Evolutionary conservation across 73 alveolate genomes (phyloP).

Genomic region (Blepharisma stoltei): DNA sequence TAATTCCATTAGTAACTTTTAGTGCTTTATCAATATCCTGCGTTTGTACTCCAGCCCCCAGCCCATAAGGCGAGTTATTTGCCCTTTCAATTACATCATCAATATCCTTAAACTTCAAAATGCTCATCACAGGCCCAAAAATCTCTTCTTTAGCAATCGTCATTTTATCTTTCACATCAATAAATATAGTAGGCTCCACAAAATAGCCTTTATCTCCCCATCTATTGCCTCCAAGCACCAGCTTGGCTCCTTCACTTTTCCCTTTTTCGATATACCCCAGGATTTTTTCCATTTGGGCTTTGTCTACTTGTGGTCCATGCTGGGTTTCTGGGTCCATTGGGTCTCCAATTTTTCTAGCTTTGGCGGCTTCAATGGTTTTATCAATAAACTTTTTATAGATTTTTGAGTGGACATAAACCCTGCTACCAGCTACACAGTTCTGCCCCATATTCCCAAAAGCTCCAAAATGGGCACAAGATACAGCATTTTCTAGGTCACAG

Average conservation of each 20-base stretch:
- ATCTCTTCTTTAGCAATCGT: constrained; percentile 66
- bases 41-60: constrained; percentile 88
- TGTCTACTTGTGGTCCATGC: constrained; percentile 83
- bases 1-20: constrained; percentile 58
- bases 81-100: constrained; percentile 91
- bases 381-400: constrained; percentile 78
- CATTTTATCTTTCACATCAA: constrained; percentile 83
- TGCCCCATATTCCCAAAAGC: constrained; percentile 52
- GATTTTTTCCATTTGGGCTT: constrained; percentile 62
- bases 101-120: constrained; percentile 69
- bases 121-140: constrained; percentile 85
- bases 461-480: constrained; percentile 69
- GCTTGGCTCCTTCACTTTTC: constrained; percentile 79
- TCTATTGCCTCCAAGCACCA: constrained; percentile 84
- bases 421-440: not conserved
- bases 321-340: constrained; percentile 65
- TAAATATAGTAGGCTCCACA: constrained; percentile 82
- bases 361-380: constrained; percentile 52
- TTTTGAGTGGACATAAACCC: not conserved
- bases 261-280: constrained; percentile 74
- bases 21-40: constrained; percentile 57
- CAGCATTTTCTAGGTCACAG: constrained; percentile 48
- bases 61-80: constrained; percentile 82
- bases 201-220: constrained; percentile 54
- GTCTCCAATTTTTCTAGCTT: constrained; percentile 64